Base-by-base conservation (phyloP, 148 eudicot genomes). In the Rhododendron simsii region DNA sequence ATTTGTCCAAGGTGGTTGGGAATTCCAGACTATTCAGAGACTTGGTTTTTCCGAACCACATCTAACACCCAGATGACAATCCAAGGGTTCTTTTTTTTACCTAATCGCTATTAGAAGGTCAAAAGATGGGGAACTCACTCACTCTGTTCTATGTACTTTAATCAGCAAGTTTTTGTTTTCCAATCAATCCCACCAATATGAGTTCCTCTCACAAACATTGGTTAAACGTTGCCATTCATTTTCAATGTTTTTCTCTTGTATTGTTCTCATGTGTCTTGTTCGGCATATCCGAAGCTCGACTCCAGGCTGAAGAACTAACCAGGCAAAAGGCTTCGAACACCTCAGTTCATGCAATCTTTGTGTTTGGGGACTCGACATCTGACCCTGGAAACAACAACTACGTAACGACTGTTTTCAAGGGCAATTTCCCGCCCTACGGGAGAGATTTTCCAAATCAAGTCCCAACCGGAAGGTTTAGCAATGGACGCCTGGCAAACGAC, bases 381-480 rank as follows among this genome's bases (percentile, higher is more conserved):
- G 98, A 96, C 59, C 89, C 98, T 2, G 98, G 98, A 48, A 96
- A 94, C 82, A 96, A 96, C 86, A 92, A 96, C 88, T 90, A 89
- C 65, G 81, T 94, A 23, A 26, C 8, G 6, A 92, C 96, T 10
- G 50, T 84, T n/a, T 84, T 89, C 59, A 92, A 69, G 75, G 37
- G 37, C 75, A 5, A 69, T 69, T 69, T 69, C 75, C 16, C 0
- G 16, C 75, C 75, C 13, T 69, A 69, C 7, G 75, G 75, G 39
- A 69, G 75, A 30, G 75, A 69, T 69, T 69, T 69, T 69, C 87
- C 87, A 0, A 82, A 69, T 84, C 90, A 88, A 26, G 83, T 85
- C 76, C 88, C 95, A 5, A 92, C 95, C 4, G 98, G 98, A 85
- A 86, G 98, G 87, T 96, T 96, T 75, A 77, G 87, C 53, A 92